These are phyloP conservation scores for Passalora sequoiae DNA, from an alignment of 2,329 filamentous ascomycete genomes.

Conservation along the genomic window DNA sequence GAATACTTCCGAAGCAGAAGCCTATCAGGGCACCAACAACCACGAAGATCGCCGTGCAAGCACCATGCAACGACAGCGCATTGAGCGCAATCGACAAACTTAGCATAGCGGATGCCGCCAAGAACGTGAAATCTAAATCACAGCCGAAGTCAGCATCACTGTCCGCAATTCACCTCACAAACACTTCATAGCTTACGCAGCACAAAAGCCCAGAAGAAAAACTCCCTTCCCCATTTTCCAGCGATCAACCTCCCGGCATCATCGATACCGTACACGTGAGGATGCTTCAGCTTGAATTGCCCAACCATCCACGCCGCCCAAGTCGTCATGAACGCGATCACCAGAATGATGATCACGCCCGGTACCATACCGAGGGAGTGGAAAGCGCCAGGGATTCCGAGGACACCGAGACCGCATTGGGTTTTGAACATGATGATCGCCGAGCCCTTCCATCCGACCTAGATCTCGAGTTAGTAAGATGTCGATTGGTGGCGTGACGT, in stretches of 20 bases:
- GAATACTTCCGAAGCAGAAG: slow-evolving; percentile 34
- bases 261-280: slow-evolving; percentile 53
- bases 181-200: no score
- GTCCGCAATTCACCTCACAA: no score
- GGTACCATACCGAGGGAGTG: slow-evolving; percentile 45
- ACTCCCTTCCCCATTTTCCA: slow-evolving; percentile 47
- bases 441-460: slow-evolving; percentile 42
- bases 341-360: slow-evolving; percentile 41
- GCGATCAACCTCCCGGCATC: slow-evolving; percentile 52
- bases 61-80: slow-evolving; percentile 26
- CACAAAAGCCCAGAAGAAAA: slow-evolving; percentile 36
- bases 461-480: no score
- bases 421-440: slow-evolving; percentile 44
- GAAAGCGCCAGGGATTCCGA: slow-evolving; percentile 42
- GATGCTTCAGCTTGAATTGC: slow-evolving; percentile 50
- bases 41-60: slow-evolving; percentile 41
- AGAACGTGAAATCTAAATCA: slow-evolving; percentile 25
- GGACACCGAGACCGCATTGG: slow-evolving; percentile 43
- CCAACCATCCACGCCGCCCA: slow-evolving; percentile 49
- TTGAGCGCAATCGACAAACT: slow-evolving; percentile 27
- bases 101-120: slow-evolving; percentile 36
- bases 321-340: slow-evolving; percentile 41
- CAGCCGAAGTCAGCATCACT: neutral
- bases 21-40: slow-evolving; percentile 40
- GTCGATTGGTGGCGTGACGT: no score